Conservation (phyloP, 306 rosid genomes). For the Rubus parviflorus region DNA sequence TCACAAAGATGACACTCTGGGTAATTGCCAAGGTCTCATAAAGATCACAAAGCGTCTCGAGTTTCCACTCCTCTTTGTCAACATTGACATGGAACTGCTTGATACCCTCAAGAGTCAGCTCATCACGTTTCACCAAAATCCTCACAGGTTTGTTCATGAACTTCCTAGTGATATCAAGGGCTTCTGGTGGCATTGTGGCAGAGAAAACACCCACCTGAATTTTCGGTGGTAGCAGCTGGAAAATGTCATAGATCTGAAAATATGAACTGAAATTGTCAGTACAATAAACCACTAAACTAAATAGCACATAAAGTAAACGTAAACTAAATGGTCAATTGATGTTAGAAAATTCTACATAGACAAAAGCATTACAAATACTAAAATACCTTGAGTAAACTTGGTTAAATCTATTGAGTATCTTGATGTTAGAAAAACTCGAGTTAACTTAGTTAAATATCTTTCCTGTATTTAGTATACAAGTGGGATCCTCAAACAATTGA, state of each 20-base stretch:
- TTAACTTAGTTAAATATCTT: neutral
- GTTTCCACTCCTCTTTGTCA: constrained; percentile 69
- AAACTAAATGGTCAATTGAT: neutral
- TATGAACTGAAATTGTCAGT: constrained; percentile 6
- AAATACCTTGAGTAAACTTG: neutral
- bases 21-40: constrained; percentile 67
- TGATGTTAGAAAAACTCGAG: neutral
- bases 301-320: constrained; percentile 2
- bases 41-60: constrained; percentile 65
- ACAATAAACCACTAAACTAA: neutral
- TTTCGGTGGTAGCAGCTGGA: constrained; percentile 74
- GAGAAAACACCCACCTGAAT: constrained; percentile 80
- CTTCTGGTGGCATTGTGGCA: constrained; percentile 76
- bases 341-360: neutral
- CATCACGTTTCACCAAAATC: constrained; percentile 68
- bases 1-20: constrained; percentile 67
- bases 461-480: neutral
- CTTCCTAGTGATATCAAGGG: constrained; percentile 75
- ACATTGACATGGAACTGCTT: constrained; percentile 64
- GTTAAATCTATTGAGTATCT: neutral
- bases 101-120: constrained; percentile 66
- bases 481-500: neutral
- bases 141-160: constrained; percentile 69
- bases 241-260: constrained; percentile 68
- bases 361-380: neutral